Conservation (phyloP, 805 yeast species). For the Hermanozyma aechmeae region DNA sequence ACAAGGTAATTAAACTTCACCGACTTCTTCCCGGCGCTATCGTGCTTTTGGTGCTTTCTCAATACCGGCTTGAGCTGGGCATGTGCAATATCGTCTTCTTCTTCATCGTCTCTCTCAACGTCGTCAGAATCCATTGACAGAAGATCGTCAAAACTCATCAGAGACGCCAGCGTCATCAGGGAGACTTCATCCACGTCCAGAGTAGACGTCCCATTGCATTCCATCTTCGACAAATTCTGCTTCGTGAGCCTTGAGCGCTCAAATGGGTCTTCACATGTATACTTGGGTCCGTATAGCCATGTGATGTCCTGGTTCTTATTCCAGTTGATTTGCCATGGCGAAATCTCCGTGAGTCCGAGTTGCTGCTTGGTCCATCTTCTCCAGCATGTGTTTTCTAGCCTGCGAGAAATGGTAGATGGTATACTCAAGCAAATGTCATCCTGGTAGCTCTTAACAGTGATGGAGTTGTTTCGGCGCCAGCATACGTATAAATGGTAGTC, state of each 20-base stretch:
- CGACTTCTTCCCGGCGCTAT: slow-evolving; percentile 10
- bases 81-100: slow-evolving; percentile 4
- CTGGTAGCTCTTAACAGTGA: slow-evolving; percentile 9
- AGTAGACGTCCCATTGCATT: slow-evolving; percentile 1
- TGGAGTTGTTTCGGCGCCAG: slow-evolving; percentile 15
- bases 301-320: slow-evolving; percentile 45
- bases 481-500: slow-evolving; percentile 13
- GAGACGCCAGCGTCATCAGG: slow-evolving; percentile 4
- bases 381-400: slow-evolving; percentile 32
- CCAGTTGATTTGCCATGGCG: slow-evolving; percentile 44
- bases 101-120: slow-evolving; percentile 5
- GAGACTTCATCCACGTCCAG: slow-evolving; percentile 6
- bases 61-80: slow-evolving; percentile 12
- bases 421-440: slow-evolving; percentile 12
- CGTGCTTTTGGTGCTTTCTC: slow-evolving; percentile 5
- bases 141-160: slow-evolving; percentile 6
- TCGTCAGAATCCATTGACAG: slow-evolving; percentile 3
- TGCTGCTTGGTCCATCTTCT: slow-evolving; percentile 27
- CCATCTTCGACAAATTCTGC: slow-evolving; percentile 1
- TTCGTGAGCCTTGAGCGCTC: slow-evolving; percentile 1
- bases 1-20: slow-evolving; percentile 36
- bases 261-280: slow-evolving; percentile 3
- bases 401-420: slow-evolving; percentile 13
- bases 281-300: slow-evolving; percentile 45
- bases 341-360: slow-evolving; percentile 16